Base-by-base conservation (phyloP, 371 early-diverging fungal genomes). In the Actinomortierella ambigua region DNA sequence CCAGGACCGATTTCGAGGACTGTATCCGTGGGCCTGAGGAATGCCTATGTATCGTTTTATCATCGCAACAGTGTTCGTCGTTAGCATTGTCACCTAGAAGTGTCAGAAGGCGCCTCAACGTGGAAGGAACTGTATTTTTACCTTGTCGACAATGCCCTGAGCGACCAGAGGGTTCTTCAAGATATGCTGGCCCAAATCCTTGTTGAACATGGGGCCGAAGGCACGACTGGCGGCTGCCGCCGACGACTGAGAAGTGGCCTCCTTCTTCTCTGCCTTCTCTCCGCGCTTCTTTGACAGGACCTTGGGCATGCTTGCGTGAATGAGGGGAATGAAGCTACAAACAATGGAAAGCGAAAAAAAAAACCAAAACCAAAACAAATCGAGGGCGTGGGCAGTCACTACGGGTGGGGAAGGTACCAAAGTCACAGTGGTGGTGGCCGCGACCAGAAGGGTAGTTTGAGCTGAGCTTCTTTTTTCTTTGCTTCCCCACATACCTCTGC, bases 1-100 rank as follows among this genome's bases (percentile, higher is more conserved):
- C 99, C 99, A 11, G 99, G 99, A 79, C 99, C 99, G 54, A 99
- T 91, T 87, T 99, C 99, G 20, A 99, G 88, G 8, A 99, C 98
- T 3, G 89, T 90, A 79, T 99, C 99, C 2, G 98, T 96, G 27
- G 92, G 83, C 64, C 94, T 90, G 47, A 99, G 79, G 43, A 81
- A 84, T 7, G 99, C 98, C 91, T 93, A 80, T 15, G n/a, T 43
- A 49, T 44, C 15, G 5, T 20, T 34, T 11, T 8, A 27, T 63
- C 8, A 54, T 54, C 22, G 43, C 41, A 15, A 41, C 15, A 41
- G 41, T 41, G 41, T 41, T 14, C 20, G 27, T 44, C 18, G 7
- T 15, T n/a, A 64, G 52, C 23, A 52, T 1, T 27, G 53, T 18
- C 39, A 57, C 23, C 13, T n/a, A n/a, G n/a, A n/a, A n/a, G n/a